Base-by-base conservation (phyloP, 371 early-diverging fungal genomes). In the Lichtheimia ramosa region DNA sequence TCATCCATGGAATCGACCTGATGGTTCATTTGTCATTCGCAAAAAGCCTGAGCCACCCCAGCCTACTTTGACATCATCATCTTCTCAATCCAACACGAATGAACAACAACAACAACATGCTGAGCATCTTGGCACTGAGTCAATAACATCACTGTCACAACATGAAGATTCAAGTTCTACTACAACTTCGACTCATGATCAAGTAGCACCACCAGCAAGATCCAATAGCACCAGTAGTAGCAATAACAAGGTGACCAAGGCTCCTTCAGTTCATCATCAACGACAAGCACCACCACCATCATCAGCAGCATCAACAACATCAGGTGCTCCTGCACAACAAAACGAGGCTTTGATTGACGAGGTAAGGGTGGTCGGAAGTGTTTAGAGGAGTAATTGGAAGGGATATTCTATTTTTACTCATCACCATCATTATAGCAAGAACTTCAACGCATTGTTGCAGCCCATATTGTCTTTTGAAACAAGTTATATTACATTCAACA, bases 1-100 rank as follows among this genome's bases (percentile, higher is more conserved):
- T 40, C 80, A 80, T 66, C 80, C 77, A 16, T 80, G 80, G 77
- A 79, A 79, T 50, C 57, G 76, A 55, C 65, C 76, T 21, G 71
- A 75, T 40, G 70, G 74, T 23, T 77, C 77, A 10, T 77, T 77
- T 71, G 69, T 73, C 2, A 71, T 74, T 0, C 71, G 67, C n/a
- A 56, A 64, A 54, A 46, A 61, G 43, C 40, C 43, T 50, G 24
- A 21, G 10, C 21, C 21, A 21, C 46, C 46, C 15, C 46, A 46
- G 25, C 20, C 20, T 43, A 58, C 25, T 51, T 34, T 25, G 13
- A 42, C 48, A 40, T 25, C 56, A 16, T 55, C 48, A 27, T 21
- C 48, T 48, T 16, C 48, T 48, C 18, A 48, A 21, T 48, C 48
- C 48, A 48, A 48, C 34, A 34, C 6, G 2, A 34, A 34, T 34